Evolutionary conservation across 1,139 yeast species (phyloP), one percentile per base, ranked within the genome.

Genomic region (Casaregolazyma lundiana): DNA sequence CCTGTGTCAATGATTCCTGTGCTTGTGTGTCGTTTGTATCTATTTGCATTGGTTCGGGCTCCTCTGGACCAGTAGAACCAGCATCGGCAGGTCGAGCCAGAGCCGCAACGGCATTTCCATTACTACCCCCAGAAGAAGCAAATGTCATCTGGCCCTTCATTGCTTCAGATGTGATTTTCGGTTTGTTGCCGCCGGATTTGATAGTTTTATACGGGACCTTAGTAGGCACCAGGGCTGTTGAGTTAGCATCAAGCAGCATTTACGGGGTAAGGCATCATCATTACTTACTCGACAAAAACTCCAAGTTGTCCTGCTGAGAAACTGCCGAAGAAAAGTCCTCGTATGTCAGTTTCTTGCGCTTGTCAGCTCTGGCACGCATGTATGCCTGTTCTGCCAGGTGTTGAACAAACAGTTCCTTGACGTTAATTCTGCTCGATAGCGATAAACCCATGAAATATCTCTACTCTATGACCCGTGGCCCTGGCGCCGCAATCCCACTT

Each of bases 361-460:
- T 80, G 32, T 81, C 88, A 48, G 80, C 71, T 55, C 80, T 77
- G 16, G 95, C 86, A 41, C 76, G 70, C 47, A 84, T 69, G 22
- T 82, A 69, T 0, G 96, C 92, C 58, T 87, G 94, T 63, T 85
- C 95, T 0, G 89, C 77, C 47, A 90, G 71, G 57, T 84, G 79
- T 64, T 84, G 87, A 13, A 89, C 76, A 63, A 90, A 90, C 43
- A 87, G 68, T 59, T 90, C 96, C 61, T 58, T 35, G 11, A n/a
- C n/a, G n/a, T n/a, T n/a, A n/a, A n/a, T n/a, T n/a, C 11, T 8
- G 8, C 11, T 8, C 9, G 29, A 8, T 24, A 24, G 29, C 8
- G 29, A 24, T 24, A 11, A 24, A 24, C 11, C 8, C 29, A 24
- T 8, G 9, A 8, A 24, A 8, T 24, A 11, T 24, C 9, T 24